A percentile compares a stretch with the other conserved stretches of the same genome.
These are phyloP conservation scores for Botrytis sinoallii DNA, from an alignment of 2,329 filamentous ascomycete genomes.

Conservation along the genomic window DNA sequence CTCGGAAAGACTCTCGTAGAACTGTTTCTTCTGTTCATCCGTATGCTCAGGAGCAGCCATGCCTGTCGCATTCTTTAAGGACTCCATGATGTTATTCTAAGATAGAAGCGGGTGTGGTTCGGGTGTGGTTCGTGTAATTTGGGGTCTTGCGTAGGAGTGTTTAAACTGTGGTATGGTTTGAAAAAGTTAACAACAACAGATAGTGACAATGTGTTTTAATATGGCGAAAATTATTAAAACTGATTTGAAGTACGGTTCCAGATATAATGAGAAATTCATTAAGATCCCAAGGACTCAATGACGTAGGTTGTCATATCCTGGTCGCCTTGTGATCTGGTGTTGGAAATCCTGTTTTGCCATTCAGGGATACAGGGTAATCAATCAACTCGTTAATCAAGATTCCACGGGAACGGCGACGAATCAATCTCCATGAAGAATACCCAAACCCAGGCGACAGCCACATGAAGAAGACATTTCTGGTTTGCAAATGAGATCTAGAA, in stretches of 20 bases:
- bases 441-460: no score
- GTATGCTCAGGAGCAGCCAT: slow-evolving; percentile 15
- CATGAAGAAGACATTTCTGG: neutral
- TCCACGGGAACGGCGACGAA: neutral
- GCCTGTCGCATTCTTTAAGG: slow-evolving; percentile 3
- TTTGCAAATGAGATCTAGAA: neutral
- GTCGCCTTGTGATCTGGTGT: neutral
- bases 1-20: slow-evolving; percentile 25
- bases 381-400: neutral
- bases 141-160: neutral
- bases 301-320: slow-evolving; percentile 1
- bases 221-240: neutral
- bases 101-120: neutral
- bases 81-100: neutral
- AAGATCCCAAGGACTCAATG: neutral
- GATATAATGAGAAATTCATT: neutral
- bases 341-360: slow-evolving; percentile 15
- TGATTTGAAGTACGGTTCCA: no score
- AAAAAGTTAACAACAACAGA: neutral
- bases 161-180: neutral
- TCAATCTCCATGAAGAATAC: neutral
- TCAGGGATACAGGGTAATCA: neutral
- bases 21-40: slow-evolving; percentile 26
- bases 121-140: neutral
- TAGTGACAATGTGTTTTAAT: neutral